A percentile compares a stretch with the other conserved stretches of the same genome.
phyloP scores from a whole-genome alignment of 805 yeast species.

The Wickerhamiella musiphila region DNA sequence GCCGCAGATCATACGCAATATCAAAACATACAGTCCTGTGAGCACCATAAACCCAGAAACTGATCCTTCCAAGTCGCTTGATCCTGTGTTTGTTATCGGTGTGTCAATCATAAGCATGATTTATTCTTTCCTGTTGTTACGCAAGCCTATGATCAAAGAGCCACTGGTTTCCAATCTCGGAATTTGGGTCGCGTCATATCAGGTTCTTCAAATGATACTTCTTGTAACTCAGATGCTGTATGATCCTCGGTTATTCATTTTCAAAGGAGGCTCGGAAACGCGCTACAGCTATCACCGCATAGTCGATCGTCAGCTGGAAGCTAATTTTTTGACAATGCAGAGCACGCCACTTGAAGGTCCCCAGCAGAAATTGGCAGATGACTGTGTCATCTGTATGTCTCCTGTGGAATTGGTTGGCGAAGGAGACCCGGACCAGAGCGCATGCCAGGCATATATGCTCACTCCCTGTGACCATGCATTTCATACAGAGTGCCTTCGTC shows the following conservation, averaged over 20 bases:
- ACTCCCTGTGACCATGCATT: slow-evolving; percentile 87
- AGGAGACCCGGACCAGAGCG: slow-evolving; percentile 7
- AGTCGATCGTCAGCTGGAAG: slow-evolving; percentile 43
- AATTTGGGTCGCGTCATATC: slow-evolving; percentile 29
- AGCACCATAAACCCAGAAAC: too few species aligned
- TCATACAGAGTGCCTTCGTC: slow-evolving; percentile 75
- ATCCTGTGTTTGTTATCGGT: slow-evolving; percentile 62
- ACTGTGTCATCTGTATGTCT: slow-evolving; percentile 85
- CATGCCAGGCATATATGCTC: slow-evolving; percentile 27
- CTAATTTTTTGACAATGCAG: slow-evolving; percentile 16
- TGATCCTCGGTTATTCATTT: slow-evolving; percentile 75
- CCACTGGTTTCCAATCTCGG: slow-evolving; percentile 52
- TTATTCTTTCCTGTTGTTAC: slow-evolving; percentile 42
- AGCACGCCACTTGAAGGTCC: slow-evolving; percentile 2
- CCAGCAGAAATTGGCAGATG: slow-evolving; percentile 16
- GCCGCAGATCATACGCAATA: slow-evolving; percentile 74
- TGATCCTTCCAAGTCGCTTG: slow-evolving; percentile 42
- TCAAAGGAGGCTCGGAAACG: slow-evolving; percentile 55
- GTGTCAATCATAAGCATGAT: slow-evolving; percentile 41
- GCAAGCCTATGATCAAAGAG: slow-evolving; percentile 32
- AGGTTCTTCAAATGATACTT: slow-evolving; percentile 38
- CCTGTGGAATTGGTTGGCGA: slow-evolving; percentile 33
- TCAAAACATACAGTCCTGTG: too few species aligned
- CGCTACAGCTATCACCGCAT: slow-evolving; percentile 72
- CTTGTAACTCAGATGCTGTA: slow-evolving; percentile 45